Evolutionary conservation across 495 filamentous ascomycete species (phyloP).

Genomic region (Ramalina intermedia): DNA sequence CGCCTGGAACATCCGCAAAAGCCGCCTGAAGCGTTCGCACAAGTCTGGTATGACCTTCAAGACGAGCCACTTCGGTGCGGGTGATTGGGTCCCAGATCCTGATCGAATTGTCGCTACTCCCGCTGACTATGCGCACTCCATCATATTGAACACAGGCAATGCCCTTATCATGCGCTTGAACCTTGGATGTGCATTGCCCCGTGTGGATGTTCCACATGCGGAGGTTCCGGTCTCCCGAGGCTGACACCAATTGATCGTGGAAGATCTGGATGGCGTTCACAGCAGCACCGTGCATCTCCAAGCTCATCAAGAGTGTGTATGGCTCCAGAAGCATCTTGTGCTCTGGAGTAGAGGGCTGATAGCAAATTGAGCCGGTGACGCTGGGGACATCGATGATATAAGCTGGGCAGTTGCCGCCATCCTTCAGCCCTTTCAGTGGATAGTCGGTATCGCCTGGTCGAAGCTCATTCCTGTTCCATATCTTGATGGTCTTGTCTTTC

Average conservation of each 20-base stretch:
- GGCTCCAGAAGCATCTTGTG: slow-evolving; percentile 23
- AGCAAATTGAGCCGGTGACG: slow-evolving; percentile 28
- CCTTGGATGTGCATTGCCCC: slow-evolving; percentile 57
- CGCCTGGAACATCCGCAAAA: slow-evolving; percentile 77
- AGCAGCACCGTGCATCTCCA: slow-evolving; percentile 75
- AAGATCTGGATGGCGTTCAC: slow-evolving; percentile 94
- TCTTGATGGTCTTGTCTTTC: slow-evolving; percentile 90
- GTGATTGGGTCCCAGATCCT: slow-evolving; percentile 82
- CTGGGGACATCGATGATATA: slow-evolving; percentile 36
- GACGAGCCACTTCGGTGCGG: slow-evolving; percentile 73
- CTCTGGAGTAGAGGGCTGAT: slow-evolving; percentile 3
- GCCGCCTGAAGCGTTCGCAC: slow-evolving; percentile 91
- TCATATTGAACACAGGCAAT: slow-evolving; percentile 98
- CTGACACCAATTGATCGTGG: slow-evolving; percentile 77
- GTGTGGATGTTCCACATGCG: slow-evolving; percentile 87
- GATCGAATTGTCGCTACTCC: slow-evolving; percentile 88
- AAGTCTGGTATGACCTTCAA: slow-evolving; percentile 64
- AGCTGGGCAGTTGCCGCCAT: slow-evolving; percentile 32
- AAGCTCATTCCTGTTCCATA: slow-evolving; percentile 74
- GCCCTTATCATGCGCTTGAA: slow-evolving; percentile 81
- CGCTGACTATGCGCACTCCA: slow-evolving; percentile 88
- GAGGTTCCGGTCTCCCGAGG: slow-evolving; percentile 80
- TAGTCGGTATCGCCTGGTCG: slow-evolving; percentile 56
- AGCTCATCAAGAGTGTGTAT: slow-evolving; percentile 62
- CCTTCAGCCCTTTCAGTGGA: slow-evolving; percentile 26